phyloP scores from a whole-genome alignment of 2,329 filamentous ascomycete genomes.

The Xylariales sp. region DNA sequence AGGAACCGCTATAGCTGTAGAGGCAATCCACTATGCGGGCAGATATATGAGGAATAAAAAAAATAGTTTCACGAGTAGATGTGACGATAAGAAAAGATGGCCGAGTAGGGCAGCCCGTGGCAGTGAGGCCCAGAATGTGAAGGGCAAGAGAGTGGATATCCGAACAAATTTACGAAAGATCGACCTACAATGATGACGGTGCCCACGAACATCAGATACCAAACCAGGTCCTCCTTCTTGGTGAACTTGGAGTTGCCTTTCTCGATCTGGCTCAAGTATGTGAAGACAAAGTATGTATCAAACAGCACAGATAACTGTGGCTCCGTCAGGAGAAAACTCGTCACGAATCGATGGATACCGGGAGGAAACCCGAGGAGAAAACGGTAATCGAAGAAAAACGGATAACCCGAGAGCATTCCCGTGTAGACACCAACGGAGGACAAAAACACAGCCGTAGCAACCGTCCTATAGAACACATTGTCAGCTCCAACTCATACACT shows the following conservation, averaged over 20 bases:
- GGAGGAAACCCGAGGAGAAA: constrained; percentile 51
- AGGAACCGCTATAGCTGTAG: constrained; percentile 80
- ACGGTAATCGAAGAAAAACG: constrained; percentile 50
- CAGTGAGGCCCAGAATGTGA: constrained; percentile 19
- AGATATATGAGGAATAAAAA: constrained; percentile 59
- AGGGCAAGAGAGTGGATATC: constrained; percentile 6
- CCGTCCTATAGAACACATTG: constrained; percentile 47
- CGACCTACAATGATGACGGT: constrained; percentile 72
- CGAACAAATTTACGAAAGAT: constrained; percentile 16
- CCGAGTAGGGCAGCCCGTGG: constrained; percentile 26
- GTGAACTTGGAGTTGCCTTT: constrained; percentile 65
- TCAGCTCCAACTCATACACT: not conserved
- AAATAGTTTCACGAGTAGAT: constrained; percentile 12
- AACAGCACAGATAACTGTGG: constrained; percentile 52
- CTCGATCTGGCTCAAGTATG: constrained; percentile 73
- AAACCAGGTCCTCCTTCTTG: constrained; percentile 72
- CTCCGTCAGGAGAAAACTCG: constrained; percentile 36
- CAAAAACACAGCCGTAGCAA: constrained; percentile 60
- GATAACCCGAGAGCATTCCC: constrained; percentile 44
- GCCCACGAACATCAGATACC: constrained; percentile 73
- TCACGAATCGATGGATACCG: constrained; percentile 38
- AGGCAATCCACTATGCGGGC: constrained; percentile 64
- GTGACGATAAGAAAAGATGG: constrained; percentile 5
- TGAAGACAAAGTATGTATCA: constrained; percentile 77
- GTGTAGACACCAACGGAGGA: constrained; percentile 59